Conservation (phyloP, 352 stramenopile species). For the Phytophthora tentaculata region DNA sequence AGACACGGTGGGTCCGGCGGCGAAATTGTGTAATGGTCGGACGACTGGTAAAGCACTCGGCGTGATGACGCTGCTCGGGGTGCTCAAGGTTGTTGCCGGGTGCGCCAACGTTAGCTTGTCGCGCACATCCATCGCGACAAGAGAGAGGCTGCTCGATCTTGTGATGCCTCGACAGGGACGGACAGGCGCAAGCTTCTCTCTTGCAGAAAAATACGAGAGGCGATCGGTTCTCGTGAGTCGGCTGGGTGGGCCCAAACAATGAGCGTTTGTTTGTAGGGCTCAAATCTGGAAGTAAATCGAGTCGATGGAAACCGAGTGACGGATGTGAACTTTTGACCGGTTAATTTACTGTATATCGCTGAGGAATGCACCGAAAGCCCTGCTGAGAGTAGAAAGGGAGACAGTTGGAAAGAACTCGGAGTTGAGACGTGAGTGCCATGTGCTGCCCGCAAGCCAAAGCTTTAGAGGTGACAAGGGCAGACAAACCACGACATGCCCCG, state of each 20-base stretch:
- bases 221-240: constrained; percentile 23
- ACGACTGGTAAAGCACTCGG: constrained; percentile 16
- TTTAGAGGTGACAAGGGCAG: constrained; percentile 12
- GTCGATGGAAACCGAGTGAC: constrained; percentile 1
- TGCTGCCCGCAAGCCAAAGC: constrained; percentile 27
- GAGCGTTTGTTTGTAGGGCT: constrained; percentile 13
- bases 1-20: constrained; percentile 22
- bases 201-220: constrained; percentile 31
- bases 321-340: constrained; percentile 22
- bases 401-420: constrained; percentile 13
- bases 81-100: constrained; percentile 23
- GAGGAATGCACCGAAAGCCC: constrained; percentile 35
- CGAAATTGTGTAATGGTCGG: constrained; percentile 40
- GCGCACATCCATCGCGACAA: constrained; percentile 35
- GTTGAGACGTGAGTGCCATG: constrained; percentile 27
- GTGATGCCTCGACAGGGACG: constrained; percentile 28
- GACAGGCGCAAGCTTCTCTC: constrained; percentile 27
- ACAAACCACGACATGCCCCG: constrained; percentile 23
- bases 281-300: constrained; percentile 17
- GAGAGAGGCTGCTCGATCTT: constrained; percentile 33
- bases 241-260: constrained; percentile 9
- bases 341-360: constrained; percentile 39
- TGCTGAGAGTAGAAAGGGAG: constrained; percentile 17
- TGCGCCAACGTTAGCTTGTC: constrained; percentile 39
- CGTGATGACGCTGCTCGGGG: constrained; percentile 26